phyloP scores from a whole-genome alignment of 768 basidiomycete species.

The Amanita fuliginea region DNA sequence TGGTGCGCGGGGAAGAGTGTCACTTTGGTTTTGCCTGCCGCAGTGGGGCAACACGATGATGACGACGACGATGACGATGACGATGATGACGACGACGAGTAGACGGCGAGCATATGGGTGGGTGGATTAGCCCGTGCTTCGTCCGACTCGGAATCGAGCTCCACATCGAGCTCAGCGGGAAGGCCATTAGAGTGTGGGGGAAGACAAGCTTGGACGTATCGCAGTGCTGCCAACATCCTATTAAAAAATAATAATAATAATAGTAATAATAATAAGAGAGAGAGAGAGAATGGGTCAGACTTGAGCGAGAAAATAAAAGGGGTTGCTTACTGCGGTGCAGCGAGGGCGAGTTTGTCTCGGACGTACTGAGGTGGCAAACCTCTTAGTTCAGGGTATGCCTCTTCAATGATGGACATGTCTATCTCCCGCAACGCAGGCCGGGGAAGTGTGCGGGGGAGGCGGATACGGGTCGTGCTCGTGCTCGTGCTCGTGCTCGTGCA shows the following conservation, averaged over 20 bases:
- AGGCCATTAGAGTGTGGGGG: conserved; percentile 1
- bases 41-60: conserved; percentile 1
- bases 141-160: conserved; percentile 12
- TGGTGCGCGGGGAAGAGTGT: conserved; percentile 32
- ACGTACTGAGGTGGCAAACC: conserved; percentile 12
- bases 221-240: conserved; percentile 12
- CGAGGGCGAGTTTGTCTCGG: conserved; percentile 9
- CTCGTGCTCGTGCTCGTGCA: too few relatives aligned
- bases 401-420: conserved; percentile 4
- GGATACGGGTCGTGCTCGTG: conserved; percentile 5
- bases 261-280: too few relatives aligned
- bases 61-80: conserved; percentile 4
- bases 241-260: too few relatives aligned
- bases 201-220: conserved; percentile 7
- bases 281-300: not conserved
- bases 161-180: conserved; percentile 15
- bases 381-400: conserved; percentile 9
- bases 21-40: conserved; percentile 14
- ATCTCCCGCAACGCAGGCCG: conserved; percentile 13
- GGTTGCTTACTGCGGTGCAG: conserved; percentile 9
- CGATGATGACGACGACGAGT: conserved; percentile 8
- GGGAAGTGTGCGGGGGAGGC: conserved; percentile 12
- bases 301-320: not conserved
- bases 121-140: conserved; percentile 12
- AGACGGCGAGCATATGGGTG: conserved; percentile 26